Evolutionary conservation across 1,284 basidiomycete species (phyloP), one percentile per base, ranked within the genome.

Genomic region (Ceratobasidium sp.): DNA sequence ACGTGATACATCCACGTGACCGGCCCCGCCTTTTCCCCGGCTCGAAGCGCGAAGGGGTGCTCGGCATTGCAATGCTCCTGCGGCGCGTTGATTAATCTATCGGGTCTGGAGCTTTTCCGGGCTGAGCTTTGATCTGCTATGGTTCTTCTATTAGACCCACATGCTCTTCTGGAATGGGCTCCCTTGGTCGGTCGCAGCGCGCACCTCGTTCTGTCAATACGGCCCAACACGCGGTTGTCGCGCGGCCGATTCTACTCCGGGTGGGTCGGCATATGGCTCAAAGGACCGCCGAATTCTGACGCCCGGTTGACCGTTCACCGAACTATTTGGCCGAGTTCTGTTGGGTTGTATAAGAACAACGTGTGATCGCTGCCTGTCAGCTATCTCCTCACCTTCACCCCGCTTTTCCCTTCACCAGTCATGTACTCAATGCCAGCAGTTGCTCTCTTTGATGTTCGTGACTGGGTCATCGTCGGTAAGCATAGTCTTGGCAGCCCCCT

Each of bases 381-480:
- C 9, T 71, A 48, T 61, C 54, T 42, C 69, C 26, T 26, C 69
- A n/a, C 20, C 69, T 42, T 28, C 56, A 9, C 28, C 33, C 42
- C 38, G n/a, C 33, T 44, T 12, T 7, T 20, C 23, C n/a, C 38
- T 12, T 61, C 69, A 13, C 10, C n/a, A 61, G 46, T 15, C 46
- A 71, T 71, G 69, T 9, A 61, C 3, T 61, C 23, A 20, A 48
- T 48, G 15, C 40, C 69, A 7, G 59, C 71, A 10, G 20, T 64
- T 17, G 61, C 44, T 1, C 71, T 74, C 46, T 74, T 74, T 61
- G 71, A 74, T 48, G 48, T 74, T 17, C 57, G 59, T 26, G 33
- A 64, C 48, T 74, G 71, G 71, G 71, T 74, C 17, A 59, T 74
- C 48, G 61, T 74, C 46, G 71, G 71, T 74, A 52, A 64, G 71